Evolutionary conservation across 2,329 filamentous ascomycete genomes (phyloP), one percentile per base, ranked within the genome.

Genomic region (Talaromyces sp.): DNA sequence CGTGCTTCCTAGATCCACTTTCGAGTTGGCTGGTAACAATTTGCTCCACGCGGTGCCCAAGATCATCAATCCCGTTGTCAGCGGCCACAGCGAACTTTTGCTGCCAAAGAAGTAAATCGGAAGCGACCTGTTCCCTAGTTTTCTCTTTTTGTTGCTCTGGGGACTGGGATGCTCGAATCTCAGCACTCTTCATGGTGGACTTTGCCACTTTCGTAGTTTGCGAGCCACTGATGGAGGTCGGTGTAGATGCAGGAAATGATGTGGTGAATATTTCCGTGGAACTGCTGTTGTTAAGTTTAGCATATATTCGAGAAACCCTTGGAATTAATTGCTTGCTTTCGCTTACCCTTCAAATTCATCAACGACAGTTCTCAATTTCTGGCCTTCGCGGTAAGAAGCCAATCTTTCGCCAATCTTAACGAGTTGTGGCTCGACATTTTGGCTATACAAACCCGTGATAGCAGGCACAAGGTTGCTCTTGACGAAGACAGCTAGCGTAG

Each of bases 391-490:
- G 59, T 81, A 81, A 62, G 76, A 78, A 40, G 91, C 92, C 10
- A 99, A 82, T 46, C 92, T 86, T 76, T 97, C 89, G 11, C 90
- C 89, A 67, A 99, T 97, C 66, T 91, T 90, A 58, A 93, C 84
- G 13, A 99, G 81, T 73, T 99, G 95, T 13, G 95, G 95, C 75
- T 97, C 92, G 3, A 99, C 92, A 66, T 96, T 96, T 68, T 96
- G 87, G 10, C 87, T 84, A 68, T 97, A 97, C 5, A 97, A 77
- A 13, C 89, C 81, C 25, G 88, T 85, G 10, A 97, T 62, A 63
- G 88, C 87, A 1, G 93, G 93, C 87, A 89, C 94, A 15, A 97
- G 78, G 1, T 85, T 87, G 48, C 84, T 83, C 59, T 91, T 84
- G 35, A 95, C 75, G 67, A 97, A 93, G 11, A 81, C 76, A 59